Percentiles rank a stretch among this genome's conserved stretches.
Evolutionary conservation across 768 basidiomycete genomes (phyloP).

Genomic region (Tremella fuciformis): DNA sequence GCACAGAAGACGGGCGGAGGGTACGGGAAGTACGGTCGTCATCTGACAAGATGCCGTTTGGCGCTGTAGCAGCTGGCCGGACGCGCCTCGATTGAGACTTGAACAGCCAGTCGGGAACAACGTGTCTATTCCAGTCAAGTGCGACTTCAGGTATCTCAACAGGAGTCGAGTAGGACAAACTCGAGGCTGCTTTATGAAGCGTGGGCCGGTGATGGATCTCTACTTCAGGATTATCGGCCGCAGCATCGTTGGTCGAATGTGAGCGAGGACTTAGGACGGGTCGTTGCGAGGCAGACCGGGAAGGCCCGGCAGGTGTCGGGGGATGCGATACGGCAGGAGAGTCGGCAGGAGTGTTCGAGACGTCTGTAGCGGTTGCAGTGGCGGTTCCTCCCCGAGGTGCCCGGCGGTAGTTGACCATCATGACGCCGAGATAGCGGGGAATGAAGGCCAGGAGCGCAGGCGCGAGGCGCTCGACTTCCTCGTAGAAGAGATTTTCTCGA

Average conservation of each 20-base stretch:
- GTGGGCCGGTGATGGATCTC: conserved; percentile 10
- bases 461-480: conserved; percentile 88
- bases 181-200: conserved; percentile 16
- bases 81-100: conserved; percentile 36
- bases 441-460: conserved; percentile 90
- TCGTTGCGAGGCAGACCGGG: background rate
- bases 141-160: conserved; percentile 92
- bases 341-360: background rate
- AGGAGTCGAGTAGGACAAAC: conserved; percentile 54
- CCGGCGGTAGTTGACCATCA: conserved; percentile 88
- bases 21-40: conserved; percentile 14
- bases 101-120: conserved; percentile 90
- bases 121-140: conserved; percentile 89
- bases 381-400: conserved; percentile 21
- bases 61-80: background rate
- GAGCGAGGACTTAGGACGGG: background rate
- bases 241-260: background rate
- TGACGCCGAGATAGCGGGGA: conserved; percentile 96
- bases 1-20: conserved; percentile 34
- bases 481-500: conserved; percentile 96
- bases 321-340: conserved; percentile 27
- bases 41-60: conserved; percentile 9
- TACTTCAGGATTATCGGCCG: background rate
- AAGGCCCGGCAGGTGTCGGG: conserved; percentile 23
- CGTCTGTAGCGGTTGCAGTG: conserved; percentile 17